A percentile compares a stretch with the other conserved stretches of the same genome.
These are phyloP conservation scores for Triticum dicoccoides DNA, from an alignment of 176 grass and related monocot genomes.

Conservation along the genomic window DNA sequence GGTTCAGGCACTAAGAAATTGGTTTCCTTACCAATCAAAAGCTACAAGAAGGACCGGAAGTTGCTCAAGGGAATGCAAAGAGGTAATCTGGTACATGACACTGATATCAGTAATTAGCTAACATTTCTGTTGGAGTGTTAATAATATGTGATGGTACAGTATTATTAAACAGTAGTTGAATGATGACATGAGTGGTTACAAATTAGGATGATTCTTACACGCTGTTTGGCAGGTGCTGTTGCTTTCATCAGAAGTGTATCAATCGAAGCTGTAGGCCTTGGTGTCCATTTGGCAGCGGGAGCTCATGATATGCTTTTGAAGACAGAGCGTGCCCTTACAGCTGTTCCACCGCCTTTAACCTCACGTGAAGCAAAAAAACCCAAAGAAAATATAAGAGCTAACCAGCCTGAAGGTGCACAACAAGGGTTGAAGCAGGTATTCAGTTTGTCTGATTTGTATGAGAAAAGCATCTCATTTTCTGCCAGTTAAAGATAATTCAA, in stretches of 20 bases:
- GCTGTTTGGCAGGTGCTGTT: conserved; percentile 66
- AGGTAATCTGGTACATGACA: conserved; percentile 48
- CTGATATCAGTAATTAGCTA: background rate
- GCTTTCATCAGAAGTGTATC: conserved; percentile 91
- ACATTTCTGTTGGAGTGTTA: conserved; percentile 22
- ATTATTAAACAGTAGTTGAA: background rate
- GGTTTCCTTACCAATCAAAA: conserved; percentile 84
- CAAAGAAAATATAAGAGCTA: conserved; percentile 65
- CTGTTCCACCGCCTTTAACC: conserved; percentile 48
- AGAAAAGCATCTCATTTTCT: background rate
- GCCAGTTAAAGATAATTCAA: background rate
- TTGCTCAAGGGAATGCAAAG: conserved; percentile 98
- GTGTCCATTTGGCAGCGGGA: conserved; percentile 91
- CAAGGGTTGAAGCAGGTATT: conserved; percentile 86
- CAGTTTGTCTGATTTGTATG: conserved; percentile 19
- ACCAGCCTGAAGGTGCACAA: conserved; percentile 89
- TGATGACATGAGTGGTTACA: conserved; percentile 6
- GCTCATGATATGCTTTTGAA: conserved; percentile 89
- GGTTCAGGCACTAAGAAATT: conserved; percentile 94
- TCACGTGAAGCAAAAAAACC: conserved; percentile 47
- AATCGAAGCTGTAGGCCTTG: conserved; percentile 88
- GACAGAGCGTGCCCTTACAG: conserved; percentile 71
- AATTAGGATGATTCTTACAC: background rate
- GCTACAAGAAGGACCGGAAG: conserved; percentile 95
- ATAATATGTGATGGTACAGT: conserved; percentile 12